Percentiles rank a stretch among this genome's conserved stretches.
Evolutionary conservation across 345 rosid genomes (phyloP).

Genomic region (Eucalyptus camaldulensis): DNA sequence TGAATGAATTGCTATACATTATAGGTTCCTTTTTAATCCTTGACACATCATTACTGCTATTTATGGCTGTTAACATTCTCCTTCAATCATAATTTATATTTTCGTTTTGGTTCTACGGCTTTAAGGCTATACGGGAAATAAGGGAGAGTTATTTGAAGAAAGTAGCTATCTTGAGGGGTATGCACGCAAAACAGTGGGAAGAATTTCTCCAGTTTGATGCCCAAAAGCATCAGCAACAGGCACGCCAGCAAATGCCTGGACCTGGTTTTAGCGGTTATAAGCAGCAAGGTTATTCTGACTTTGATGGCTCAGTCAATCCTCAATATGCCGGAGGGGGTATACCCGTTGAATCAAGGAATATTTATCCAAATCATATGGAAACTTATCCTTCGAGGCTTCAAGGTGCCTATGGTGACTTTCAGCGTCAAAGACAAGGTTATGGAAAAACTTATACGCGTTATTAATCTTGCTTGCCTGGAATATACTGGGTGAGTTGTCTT

Average conservation of each 20-base stretch:
- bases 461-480: conserved; percentile 19
- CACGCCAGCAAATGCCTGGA: conserved; percentile 42
- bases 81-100: not conserved
- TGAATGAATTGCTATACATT: not conserved
- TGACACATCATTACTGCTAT: not conserved
- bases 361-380: conserved; percentile 49
- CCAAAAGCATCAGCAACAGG: conserved; percentile 69
- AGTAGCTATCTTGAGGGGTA: conserved; percentile 42
- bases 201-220: conserved; percentile 79
- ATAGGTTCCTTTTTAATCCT: not conserved
- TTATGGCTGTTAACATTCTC: not conserved
- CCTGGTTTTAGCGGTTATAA: conserved; percentile 59
- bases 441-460: conserved; percentile 76
- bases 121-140: conserved; percentile 80
- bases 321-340: conserved; percentile 40
- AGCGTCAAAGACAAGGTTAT: conserved; percentile 74
- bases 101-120: conserved; percentile 20
- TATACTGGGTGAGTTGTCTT: conserved; percentile 53
- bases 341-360: conserved; percentile 50
- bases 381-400: conserved; percentile 64
- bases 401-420: conserved; percentile 60
- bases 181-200: conserved; percentile 71
- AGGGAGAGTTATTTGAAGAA: conserved; percentile 81
- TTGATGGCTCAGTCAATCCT: conserved; percentile 47
- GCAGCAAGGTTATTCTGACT: conserved; percentile 59